These are phyloP conservation scores for Salix viminalis DNA, from an alignment of 345 rosid genomes.

Conservation along the genomic window DNA sequence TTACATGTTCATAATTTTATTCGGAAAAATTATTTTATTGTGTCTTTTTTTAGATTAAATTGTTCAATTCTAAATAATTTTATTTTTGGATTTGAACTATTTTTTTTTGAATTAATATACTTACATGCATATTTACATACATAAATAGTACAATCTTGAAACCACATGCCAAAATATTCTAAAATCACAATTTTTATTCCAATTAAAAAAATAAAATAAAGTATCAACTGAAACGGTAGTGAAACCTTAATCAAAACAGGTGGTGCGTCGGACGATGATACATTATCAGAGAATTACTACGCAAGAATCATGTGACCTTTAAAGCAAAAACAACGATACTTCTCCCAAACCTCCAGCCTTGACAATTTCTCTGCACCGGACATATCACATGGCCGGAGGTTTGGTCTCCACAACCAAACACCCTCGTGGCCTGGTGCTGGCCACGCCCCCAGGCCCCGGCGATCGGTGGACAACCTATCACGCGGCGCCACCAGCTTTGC, in stretches of 20 bases:
- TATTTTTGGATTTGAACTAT: too few relatives aligned
- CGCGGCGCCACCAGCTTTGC: slow-evolving; percentile 19
- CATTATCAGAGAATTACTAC: not conserved
- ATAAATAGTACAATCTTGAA: too few relatives aligned
- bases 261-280: not conserved
- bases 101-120: too few relatives aligned
- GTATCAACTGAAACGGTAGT: too few relatives aligned
- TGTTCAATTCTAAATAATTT: too few relatives aligned
- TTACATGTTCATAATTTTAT: too few relatives aligned
- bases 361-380: not conserved
- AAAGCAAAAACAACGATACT: not conserved
- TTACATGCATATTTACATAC: too few relatives aligned
- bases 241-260: not conserved
- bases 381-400: slow-evolving; percentile 15
- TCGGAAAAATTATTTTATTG: too few relatives aligned
- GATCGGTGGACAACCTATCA: slow-evolving; percentile 19
- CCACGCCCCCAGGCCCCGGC: slow-evolving; percentile 10
- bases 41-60: too few relatives aligned
- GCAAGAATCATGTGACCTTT: not conserved
- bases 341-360: not conserved
- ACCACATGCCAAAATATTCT: too few relatives aligned
- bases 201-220: too few relatives aligned
- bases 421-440: not conserved
- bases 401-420: not conserved
- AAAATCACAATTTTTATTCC: too few relatives aligned